Evolutionary conservation across 306 rosid genomes (phyloP).

Genomic region (Lithocarpus polystachyus): DNA sequence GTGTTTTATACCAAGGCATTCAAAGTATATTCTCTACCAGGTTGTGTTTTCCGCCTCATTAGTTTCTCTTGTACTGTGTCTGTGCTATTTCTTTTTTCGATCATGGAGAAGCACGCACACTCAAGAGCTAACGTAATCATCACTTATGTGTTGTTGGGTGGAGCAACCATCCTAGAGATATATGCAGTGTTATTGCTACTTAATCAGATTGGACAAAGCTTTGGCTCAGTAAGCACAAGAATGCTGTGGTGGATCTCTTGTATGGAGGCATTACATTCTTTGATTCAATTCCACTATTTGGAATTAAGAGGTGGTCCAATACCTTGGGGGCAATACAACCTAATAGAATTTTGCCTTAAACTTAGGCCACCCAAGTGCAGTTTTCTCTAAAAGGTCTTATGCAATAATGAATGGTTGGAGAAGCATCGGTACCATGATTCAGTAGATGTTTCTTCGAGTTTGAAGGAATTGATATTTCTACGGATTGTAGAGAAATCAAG

Average conservation of each 20-base stretch:
- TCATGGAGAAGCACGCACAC: slow-evolving; percentile 1
- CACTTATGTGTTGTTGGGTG: slow-evolving; percentile 26
- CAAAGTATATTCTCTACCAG: slow-evolving; percentile 2
- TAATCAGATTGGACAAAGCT: slow-evolving; percentile 35
- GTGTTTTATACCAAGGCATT: slow-evolving; percentile 41
- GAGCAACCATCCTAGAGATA: slow-evolving; percentile 31
- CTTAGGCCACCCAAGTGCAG: not conserved
- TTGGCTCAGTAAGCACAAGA: slow-evolving; percentile 26
- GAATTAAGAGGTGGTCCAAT: not conserved
- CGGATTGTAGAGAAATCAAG: not conserved
- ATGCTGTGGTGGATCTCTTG: not conserved
- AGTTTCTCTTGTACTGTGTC: not conserved
- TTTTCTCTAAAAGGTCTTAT: not conserved
- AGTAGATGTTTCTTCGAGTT: not conserved
- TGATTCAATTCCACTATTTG: not conserved
- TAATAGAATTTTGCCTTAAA: not conserved
- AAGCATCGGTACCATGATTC: not conserved
- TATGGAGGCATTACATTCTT: no score
- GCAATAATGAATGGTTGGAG: not conserved
- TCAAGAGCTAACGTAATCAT: slow-evolving; percentile 11
- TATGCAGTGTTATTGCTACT: not conserved
- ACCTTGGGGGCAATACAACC: not conserved
- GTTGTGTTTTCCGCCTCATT: slow-evolving; percentile 15
- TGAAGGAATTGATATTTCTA: not conserved
- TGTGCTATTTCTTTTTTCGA: slow-evolving; percentile 1